Percentiles rank a stretch among this genome's conserved stretches.
Evolutionary conservation across 441 rosid species (phyloP).

Genomic region (Iberis amara): DNA sequence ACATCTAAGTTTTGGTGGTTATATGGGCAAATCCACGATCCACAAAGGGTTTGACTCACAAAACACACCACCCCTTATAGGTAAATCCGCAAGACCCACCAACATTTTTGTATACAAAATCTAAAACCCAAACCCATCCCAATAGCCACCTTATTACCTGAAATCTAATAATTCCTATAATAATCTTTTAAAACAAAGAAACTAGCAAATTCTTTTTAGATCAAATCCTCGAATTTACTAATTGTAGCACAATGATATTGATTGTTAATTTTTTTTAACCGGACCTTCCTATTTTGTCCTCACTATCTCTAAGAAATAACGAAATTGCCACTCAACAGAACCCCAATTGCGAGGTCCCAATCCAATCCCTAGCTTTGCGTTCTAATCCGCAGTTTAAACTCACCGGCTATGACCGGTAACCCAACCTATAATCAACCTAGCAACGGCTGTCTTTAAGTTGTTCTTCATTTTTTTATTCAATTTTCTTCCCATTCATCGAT

Average conservation of each 20-base stretch:
- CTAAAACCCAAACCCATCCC: too few relatives aligned
- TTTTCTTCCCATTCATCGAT: background rate
- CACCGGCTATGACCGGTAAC: conserved; percentile 53
- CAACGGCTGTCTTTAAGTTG: conserved; percentile 34
- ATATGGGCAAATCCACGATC: too few relatives aligned
- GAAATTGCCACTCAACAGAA: conserved; percentile 19
- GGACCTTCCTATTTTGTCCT: conserved; percentile 15
- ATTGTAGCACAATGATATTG: conserved; percentile 11
- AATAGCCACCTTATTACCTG: too few relatives aligned
- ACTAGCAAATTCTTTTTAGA: background rate
- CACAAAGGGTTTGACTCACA: too few relatives aligned
- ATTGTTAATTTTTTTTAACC: background rate
- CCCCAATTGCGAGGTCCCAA: conserved; percentile 22
- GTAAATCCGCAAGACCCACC: too few relatives aligned
- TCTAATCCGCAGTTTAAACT: conserved; percentile 31
- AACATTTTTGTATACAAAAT: too few relatives aligned
- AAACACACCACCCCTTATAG: too few relatives aligned
- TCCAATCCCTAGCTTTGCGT: conserved; percentile 23
- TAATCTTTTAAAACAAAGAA: too few relatives aligned
- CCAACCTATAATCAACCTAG: conserved; percentile 36
- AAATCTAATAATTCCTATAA: too few relatives aligned
- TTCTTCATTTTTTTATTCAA: conserved; percentile 17
- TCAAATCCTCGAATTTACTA: conserved; percentile 22
- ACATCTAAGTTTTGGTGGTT: too few relatives aligned
- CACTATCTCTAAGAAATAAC: background rate